Evolutionary conservation across 1,284 basidiomycete species (phyloP), one percentile per base, ranked within the genome.

Genomic region (Malassezia sp.): DNA sequence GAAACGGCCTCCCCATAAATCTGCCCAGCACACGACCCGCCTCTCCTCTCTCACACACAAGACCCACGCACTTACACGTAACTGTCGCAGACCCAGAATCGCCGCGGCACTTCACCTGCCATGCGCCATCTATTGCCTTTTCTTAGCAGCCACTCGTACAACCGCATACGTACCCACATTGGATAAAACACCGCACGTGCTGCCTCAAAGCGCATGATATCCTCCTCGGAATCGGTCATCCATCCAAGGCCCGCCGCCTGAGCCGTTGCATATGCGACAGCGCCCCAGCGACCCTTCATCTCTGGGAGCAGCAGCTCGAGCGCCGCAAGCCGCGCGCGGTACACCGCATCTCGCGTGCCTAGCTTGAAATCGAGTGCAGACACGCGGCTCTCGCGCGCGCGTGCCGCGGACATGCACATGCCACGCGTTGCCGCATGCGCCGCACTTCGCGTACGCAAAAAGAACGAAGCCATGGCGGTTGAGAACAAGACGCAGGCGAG

Each of bases 201-300:
- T 6, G 36, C 35, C 10, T 45, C 48, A 30, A 39, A 38, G 22
- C 42, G 37, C 48, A 50, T 50, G 14, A 50, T 31, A 5, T 31
- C 31, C 18, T 45, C 41, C 23, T 50, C 42, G 9, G 37, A 31
- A 12, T 50, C 48, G 11, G 38, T 35, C 24, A 50, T 31, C 38
- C 37, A 37, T 1, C 48, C 42, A 11, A 49, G 31, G 5, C 42
- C 42, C 4, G 45, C 26, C 23, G 48, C 37, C 22, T 50, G 48
- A 11, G 32, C 21, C 9, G 45, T 24, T 10, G 42, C 42, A 32
- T 45, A 45, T 1, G 24, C 36, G 11, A 41, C 26, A 24, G 31
- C 42, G 21, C 42, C 42, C 48, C 48, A 50, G 14, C 48, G 42
- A 8, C 48, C 48, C 27, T 45, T 50, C 27, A 50, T 45, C 3